A percentile compares a stretch with the other conserved stretches of the same genome.
Conservation (phyloP, 2,329 filamentous ascomycete species). For the Ophiosphaerella herpotricha region DNA sequence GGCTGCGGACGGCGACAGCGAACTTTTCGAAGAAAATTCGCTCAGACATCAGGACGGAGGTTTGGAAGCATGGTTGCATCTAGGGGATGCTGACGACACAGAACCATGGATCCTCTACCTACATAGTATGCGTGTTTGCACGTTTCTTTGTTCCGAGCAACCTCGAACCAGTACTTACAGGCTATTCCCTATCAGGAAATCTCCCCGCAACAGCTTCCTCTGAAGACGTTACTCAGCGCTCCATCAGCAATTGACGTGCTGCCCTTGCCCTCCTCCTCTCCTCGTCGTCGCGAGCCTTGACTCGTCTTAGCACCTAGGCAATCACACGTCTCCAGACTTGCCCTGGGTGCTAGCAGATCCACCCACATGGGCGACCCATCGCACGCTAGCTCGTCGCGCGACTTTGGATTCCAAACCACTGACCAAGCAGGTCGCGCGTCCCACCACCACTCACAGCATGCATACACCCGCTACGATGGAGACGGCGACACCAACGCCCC, state of each 20-base stretch:
- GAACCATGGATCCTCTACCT: too few relatives aligned
- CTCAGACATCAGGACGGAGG: not conserved
- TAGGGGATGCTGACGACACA: too few relatives aligned
- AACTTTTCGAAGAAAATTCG: not conserved
- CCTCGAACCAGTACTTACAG: not conserved
- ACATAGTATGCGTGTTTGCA: too few relatives aligned
- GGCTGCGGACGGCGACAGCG: not conserved
- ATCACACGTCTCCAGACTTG: constrained; percentile 16
- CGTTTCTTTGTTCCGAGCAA: too few relatives aligned
- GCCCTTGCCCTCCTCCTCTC: not conserved
- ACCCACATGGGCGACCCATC: constrained; percentile 36
- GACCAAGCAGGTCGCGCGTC: constrained; percentile 34
- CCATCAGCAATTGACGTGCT: constrained; percentile 21
- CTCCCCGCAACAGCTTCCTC: constrained; percentile 11
- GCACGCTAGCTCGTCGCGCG: constrained; percentile 25
- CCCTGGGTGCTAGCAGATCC: constrained; percentile 18
- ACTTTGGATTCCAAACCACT: constrained; percentile 41
- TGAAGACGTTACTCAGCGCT: constrained; percentile 26
- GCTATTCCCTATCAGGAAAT: constrained; percentile 11
- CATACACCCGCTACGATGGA: constrained; percentile 32
- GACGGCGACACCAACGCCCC: constrained; percentile 28
- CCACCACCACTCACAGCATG: constrained; percentile 21
- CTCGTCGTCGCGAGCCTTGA: constrained; percentile 6
- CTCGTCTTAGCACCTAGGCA: constrained; percentile 6
- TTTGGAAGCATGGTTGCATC: too few relatives aligned